These are phyloP conservation scores for Microdochium bolleyi DNA, from an alignment of 2,329 filamentous ascomycete species.

Conservation along the genomic window DNA sequence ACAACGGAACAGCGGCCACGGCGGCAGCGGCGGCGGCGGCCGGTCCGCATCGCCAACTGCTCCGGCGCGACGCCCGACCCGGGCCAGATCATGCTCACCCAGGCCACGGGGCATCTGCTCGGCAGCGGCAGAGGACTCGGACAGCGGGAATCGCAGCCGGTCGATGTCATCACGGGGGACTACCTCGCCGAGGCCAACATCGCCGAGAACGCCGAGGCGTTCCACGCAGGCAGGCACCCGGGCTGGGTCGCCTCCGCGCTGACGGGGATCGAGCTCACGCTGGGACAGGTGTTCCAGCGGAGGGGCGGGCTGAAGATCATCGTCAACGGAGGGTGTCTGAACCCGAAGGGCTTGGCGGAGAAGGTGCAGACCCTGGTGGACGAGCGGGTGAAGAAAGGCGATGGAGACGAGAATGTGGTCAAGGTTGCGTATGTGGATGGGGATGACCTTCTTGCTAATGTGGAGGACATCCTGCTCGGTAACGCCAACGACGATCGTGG, in stretches of 20 bases:
- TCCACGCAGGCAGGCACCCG: conserved; percentile 9
- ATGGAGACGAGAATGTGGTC: conserved; percentile 7
- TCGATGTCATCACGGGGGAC: conserved; percentile 6
- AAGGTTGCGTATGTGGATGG: conserved; percentile 34
- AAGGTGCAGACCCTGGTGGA: not conserved
- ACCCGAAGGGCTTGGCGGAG: conserved; percentile 36
- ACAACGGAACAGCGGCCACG: no score
- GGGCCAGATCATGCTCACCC: conserved; percentile 67
- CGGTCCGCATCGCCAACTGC: not conserved
- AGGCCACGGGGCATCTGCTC: conserved; percentile 60
- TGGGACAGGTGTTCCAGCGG: conserved; percentile 16
- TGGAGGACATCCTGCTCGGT: not conserved
- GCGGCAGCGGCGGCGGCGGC: no score
- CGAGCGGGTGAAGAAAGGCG: not conserved
- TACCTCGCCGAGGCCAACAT: conserved; percentile 12
- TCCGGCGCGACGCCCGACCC: conserved; percentile 51
- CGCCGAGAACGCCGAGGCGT: conserved; percentile 8
- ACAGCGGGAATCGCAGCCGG: conserved; percentile 20
- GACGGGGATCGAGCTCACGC: conserved; percentile 10
- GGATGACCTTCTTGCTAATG: conserved; percentile 24
- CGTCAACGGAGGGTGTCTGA: conserved; percentile 43
- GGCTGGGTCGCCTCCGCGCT: conserved; percentile 15
- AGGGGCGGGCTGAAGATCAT: conserved; percentile 32
- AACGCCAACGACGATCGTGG: no score
- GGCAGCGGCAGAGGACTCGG: conserved; percentile 64